Evolutionary conservation across 306 rosid genomes (phyloP).

Genomic region (Casuarina equisetifolia): DNA sequence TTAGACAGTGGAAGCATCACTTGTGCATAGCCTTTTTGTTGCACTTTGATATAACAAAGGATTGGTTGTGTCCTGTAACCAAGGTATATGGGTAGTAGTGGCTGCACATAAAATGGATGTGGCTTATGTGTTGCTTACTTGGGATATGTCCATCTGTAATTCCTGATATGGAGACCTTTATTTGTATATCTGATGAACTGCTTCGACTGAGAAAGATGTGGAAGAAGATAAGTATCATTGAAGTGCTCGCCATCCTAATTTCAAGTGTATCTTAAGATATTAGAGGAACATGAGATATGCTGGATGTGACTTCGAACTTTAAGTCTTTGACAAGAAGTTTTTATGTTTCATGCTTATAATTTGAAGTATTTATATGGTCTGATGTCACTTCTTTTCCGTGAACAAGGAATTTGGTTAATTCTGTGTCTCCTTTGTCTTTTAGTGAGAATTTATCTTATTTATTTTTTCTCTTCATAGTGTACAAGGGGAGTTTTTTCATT

Average conservation of each 20-base stretch:
- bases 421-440: neutral
- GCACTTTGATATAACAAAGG: neutral
- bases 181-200: neutral
- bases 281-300: neutral
- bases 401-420: neutral
- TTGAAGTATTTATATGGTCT: neutral
- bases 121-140: neutral
- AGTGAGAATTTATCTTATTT: neutral
- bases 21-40: neutral
- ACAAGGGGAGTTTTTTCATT: neutral
- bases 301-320: neutral
- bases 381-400: neutral
- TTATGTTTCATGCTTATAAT: neutral
- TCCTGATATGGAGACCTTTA: neutral
- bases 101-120: neutral
- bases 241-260: neutral
- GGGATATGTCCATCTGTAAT: neutral
- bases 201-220: neutral
- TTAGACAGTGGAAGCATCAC: constrained; percentile 9
- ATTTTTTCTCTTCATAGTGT: neutral
- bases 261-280: neutral
- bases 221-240: neutral
- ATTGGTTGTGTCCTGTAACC: neutral
- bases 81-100: neutral
- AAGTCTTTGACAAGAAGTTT: neutral